These are phyloP conservation scores for Solanum rostratum DNA, from an alignment of 257 asterid genomes.

Conservation along the genomic window DNA sequence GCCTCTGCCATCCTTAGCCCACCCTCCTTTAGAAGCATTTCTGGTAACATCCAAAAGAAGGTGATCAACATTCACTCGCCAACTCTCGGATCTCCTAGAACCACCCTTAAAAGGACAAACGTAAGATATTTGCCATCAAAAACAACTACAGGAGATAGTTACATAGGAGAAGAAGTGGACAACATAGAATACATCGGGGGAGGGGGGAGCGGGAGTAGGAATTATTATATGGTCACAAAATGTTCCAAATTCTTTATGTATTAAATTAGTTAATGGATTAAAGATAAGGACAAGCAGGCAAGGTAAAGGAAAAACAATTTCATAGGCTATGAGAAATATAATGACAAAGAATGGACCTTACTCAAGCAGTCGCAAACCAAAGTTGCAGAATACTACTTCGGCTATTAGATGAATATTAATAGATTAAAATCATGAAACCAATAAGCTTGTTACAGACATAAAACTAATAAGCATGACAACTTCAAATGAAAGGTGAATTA, in stretches of 20 bases:
- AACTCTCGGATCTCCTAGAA: slow-evolving; percentile 50
- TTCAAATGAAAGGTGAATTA: not conserved
- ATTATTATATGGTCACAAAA: not conserved
- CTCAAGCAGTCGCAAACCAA: not conserved
- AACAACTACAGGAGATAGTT: not conserved
- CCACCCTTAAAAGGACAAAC: slow-evolving; percentile 44
- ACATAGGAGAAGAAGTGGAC: not conserved
- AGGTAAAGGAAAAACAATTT: too few relatives aligned
- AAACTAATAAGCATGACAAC: not conserved
- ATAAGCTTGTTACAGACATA: not conserved
- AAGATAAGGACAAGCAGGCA: not conserved
- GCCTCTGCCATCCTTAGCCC: slow-evolving; percentile 32
- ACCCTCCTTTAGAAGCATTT: slow-evolving; percentile 55
- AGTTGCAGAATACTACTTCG: not conserved
- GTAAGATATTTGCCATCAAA: not conserved
- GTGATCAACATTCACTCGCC: slow-evolving; percentile 63
- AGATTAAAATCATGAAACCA: not conserved
- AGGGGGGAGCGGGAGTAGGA: not conserved
- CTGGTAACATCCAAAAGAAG: slow-evolving; percentile 57
- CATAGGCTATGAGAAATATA: too few relatives aligned
- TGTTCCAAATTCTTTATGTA: not conserved
- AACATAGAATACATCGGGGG: not conserved
- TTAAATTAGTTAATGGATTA: not conserved
- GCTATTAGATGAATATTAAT: not conserved
- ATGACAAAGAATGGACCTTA: not conserved